These are phyloP conservation scores for Diaporthe vaccinii DNA, from an alignment of 2,329 filamentous ascomycete species.

Conservation along the genomic window DNA sequence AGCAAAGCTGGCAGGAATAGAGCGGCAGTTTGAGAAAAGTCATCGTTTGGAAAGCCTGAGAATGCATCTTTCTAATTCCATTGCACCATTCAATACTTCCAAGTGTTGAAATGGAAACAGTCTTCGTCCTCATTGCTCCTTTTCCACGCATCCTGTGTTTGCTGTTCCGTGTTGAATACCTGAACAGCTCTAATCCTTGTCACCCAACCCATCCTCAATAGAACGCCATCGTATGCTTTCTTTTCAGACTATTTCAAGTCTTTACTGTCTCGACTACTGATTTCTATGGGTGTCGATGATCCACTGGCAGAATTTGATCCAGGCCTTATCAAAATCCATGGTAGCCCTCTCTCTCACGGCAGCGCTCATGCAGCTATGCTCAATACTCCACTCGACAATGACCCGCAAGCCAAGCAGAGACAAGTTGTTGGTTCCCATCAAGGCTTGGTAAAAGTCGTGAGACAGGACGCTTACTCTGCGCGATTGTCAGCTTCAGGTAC, in stretches of 20 bases:
- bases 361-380: constrained; percentile 66
- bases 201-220: not conserved
- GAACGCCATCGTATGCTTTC: no score
- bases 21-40: not conserved
- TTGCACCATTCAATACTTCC: not conserved
- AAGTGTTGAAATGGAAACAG: not conserved
- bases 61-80: not conserved
- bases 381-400: constrained; percentile 72
- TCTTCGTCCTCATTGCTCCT: not conserved
- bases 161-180: not conserved
- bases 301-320: constrained; percentile 1
- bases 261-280: not conserved
- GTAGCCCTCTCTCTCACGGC: not conserved
- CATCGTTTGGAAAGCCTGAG: not conserved
- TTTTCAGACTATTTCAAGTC: not conserved
- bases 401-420: constrained; percentile 80
- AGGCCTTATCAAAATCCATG: not conserved
- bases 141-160: no score
- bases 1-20: not conserved
- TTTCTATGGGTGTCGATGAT: not conserved
- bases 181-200: not conserved
- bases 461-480: constrained; percentile 73
- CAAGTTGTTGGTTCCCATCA: constrained; percentile 77
- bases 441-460: constrained; percentile 83
- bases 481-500: not conserved